These are phyloP conservation scores for Mycena olivaceomarginata DNA, from an alignment of 768 basidiomycete genomes.

Conservation along the genomic window DNA sequence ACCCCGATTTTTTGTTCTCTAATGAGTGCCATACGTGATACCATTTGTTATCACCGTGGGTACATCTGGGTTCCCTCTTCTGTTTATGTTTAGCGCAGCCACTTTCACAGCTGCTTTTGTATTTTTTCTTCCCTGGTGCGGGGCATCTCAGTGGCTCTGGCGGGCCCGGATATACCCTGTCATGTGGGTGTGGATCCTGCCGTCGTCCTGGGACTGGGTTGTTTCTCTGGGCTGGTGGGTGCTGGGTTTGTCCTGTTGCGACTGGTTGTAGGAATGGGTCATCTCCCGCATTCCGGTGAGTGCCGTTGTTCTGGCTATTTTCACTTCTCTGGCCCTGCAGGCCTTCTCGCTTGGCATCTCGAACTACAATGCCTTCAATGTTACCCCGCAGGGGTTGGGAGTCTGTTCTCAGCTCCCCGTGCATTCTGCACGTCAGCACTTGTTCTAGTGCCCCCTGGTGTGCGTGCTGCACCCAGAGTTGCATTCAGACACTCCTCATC, in stretches of 20 bases:
- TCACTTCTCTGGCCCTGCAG: too few relatives aligned
- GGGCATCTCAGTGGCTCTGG: background rate
- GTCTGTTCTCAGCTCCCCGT: conserved; percentile 5
- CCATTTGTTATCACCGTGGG: conserved; percentile 1
- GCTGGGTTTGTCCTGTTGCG: too few relatives aligned
- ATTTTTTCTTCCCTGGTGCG: conserved; percentile 11
- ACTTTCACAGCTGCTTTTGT: conserved; percentile 31
- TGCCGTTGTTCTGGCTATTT: too few relatives aligned
- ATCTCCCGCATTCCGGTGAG: too few relatives aligned
- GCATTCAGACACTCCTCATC: conserved; percentile 4
- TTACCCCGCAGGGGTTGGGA: background rate
- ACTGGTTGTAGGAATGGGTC: too few relatives aligned
- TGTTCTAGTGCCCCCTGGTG: conserved; percentile 9
- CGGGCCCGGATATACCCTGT: background rate
- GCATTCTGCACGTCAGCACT: conserved; percentile 11
- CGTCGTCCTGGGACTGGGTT: background rate
- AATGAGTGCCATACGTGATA: background rate
- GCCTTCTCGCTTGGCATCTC: too few relatives aligned
- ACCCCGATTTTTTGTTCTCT: background rate
- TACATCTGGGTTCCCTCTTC: conserved; percentile 12
- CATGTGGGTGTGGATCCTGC: background rate
- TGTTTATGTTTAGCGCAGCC: conserved; percentile 37
- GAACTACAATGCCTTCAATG: background rate
- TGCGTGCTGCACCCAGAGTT: conserved; percentile 24
- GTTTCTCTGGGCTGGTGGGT: background rate